Base-by-base conservation (phyloP, 2,329 filamentous ascomycete genomes). In the Calonectria honghensis region DNA sequence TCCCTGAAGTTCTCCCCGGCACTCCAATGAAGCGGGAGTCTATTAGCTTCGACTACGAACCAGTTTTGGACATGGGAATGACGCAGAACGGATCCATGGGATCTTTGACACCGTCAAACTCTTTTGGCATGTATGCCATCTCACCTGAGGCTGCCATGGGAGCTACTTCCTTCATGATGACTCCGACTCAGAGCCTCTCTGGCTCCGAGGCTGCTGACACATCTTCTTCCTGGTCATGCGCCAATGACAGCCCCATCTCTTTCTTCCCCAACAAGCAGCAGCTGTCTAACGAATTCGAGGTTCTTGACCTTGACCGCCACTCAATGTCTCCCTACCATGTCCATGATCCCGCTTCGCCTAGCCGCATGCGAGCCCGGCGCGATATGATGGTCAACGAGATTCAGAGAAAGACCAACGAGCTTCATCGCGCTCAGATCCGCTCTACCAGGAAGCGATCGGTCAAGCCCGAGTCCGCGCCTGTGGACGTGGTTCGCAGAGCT, bases 341-440 rank as follows among this genome's bases (percentile, higher is more conserved):
- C 6, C 82, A 85, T 27, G 80, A 81, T n/a, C 78, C 82, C 2
- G 79, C 81, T 29, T 85, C 84, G 7, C 83, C 84, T 4, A 82
- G 82, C 77, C 81, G 79, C 29, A 80, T 83, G 64, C 82, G 84
- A 32, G 79, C 82, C 5, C 85, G 86, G 66, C 84, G 86, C 68
- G 85, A 86, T 76, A 82, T 86, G 73, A 84, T 85, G 78, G 81
- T 87, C 6, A 84, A 86, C 54, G 85, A 87, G 71, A 84, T 85
- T 13, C 87, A 87, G 76, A 85, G 86, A 70, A 88, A 85, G 82
- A 86, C 86, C 0, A 83, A 81, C 2, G 87, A 86, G 13, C 84
- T 90, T 0, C 88, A 89, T 37, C 82, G 84, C 57, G 85, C 82
- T 5, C 87, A 89, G 74, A 83, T 84, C 50, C 77, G 82, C 63